Percentiles rank a stretch among this genome's conserved stretches.
phyloP scores from a whole-genome alignment of 2,329 filamentous ascomycete genomes.

The Teratosphaeria pseudoeucalypti region DNA sequence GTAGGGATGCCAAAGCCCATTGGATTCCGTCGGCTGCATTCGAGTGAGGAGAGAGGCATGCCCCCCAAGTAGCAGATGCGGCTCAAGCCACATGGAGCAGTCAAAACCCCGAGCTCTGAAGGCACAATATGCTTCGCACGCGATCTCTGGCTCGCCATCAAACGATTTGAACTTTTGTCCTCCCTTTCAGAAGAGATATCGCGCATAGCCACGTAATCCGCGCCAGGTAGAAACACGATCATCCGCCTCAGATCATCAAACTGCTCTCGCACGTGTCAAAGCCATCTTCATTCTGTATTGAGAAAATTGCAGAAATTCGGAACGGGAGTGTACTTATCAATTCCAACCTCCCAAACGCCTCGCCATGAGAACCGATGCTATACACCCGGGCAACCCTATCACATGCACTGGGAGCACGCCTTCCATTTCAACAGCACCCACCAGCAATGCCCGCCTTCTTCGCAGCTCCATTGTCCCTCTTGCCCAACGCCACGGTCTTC shows the following conservation, averaged over 20 bases:
- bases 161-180: no score
- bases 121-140: neutral
- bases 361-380: neutral
- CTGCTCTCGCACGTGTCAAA: no score
- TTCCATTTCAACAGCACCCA: slow-evolving; percentile 19
- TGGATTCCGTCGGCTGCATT: neutral
- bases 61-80: neutral
- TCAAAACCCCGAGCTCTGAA: neutral
- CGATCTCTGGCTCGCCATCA: neutral
- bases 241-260: no score
- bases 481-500: slow-evolving; percentile 34
- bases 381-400: neutral
- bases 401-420: neutral
- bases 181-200: no score
- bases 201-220: no score
- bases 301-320: no score
- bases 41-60: neutral
- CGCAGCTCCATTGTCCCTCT: slow-evolving; percentile 28
- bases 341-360: neutral
- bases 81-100: neutral
- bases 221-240: no score
- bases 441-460: slow-evolving; percentile 20
- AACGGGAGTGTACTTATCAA: neutral
- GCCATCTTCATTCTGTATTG: no score
- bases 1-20: neutral